A percentile compares a stretch with the other conserved stretches of the same genome.
Conservation (phyloP, 441 rosid species). For the Viola pubescens region DNA sequence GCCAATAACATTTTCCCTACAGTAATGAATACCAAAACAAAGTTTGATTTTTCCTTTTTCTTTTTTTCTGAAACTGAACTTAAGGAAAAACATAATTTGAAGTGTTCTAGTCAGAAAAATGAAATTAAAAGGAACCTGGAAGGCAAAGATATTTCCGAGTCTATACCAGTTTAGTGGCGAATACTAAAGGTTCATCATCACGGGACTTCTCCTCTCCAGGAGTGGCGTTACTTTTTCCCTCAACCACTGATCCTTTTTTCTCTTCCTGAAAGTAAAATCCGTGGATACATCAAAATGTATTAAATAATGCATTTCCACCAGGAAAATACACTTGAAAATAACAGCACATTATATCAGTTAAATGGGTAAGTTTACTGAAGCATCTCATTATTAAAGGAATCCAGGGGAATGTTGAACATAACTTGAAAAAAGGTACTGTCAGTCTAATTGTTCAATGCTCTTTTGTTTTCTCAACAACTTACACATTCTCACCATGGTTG, state of each 20-base stretch:
- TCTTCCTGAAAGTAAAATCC: slow-evolving; percentile 38
- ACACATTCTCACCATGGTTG: not conserved
- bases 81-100: not conserved
- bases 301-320: no score
- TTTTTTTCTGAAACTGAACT: no score
- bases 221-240: slow-evolving; percentile 46
- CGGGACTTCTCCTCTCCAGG: slow-evolving; percentile 53
- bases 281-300: no score
- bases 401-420: not conserved
- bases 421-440: no score
- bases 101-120: not conserved
- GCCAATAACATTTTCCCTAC: not conserved
- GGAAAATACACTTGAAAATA: not conserved
- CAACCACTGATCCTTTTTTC: slow-evolving; percentile 41
- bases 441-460: no score
- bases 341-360: no score
- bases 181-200: slow-evolving; percentile 74
- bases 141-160: not conserved
- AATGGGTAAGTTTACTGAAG: not conserved
- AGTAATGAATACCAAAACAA: not conserved
- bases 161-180: slow-evolving; percentile 69
- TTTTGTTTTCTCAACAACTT: not conserved
- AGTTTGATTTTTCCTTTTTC: no score
- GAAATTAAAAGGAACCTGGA: not conserved
- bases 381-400: not conserved